Percentiles rank a stretch among this genome's conserved stretches.
Evolutionary conservation across 225 moss, liverwort and hornwort species (phyloP).

Genomic region (Marchantia polymorpha): DNA sequence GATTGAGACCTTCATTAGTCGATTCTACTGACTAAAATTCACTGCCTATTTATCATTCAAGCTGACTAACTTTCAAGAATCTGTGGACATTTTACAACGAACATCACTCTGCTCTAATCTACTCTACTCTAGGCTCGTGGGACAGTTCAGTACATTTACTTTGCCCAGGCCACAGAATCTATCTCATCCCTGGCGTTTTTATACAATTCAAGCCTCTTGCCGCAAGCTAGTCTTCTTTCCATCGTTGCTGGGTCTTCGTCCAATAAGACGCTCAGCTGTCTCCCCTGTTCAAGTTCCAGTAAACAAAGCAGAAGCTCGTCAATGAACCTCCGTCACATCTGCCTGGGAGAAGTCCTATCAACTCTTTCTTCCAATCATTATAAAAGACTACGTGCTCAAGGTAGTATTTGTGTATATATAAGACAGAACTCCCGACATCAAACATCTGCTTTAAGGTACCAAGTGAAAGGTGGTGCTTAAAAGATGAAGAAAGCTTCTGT

Average conservation of each 20-base stretch:
- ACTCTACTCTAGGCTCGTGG: not conserved
- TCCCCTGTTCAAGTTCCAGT: constrained; percentile 18
- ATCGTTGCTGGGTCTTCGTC: constrained; percentile 52
- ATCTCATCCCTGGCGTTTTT: constrained; percentile 54
- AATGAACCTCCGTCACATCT: not conserved
- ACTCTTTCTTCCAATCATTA: not conserved
- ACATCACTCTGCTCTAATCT: not conserved
- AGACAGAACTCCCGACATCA: not conserved
- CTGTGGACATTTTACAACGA: constrained; percentile 3
- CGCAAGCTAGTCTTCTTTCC: constrained; percentile 44
- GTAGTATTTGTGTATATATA: not conserved
- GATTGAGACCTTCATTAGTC: not conserved
- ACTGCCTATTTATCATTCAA: not conserved
- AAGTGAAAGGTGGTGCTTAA: not conserved
- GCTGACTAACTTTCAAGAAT: constrained; percentile 7
- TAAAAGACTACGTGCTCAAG: not conserved
- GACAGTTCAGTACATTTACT: constrained; percentile 15
- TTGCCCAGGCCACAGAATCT: constrained; percentile 50
- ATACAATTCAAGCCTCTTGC: constrained; percentile 54
- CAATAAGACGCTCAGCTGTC: constrained; percentile 41
- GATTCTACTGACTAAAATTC: not conserved
- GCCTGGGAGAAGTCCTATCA: too few relatives aligned
- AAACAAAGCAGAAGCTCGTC: not conserved
- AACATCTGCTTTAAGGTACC: not conserved
- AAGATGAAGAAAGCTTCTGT: not conserved